Evolutionary conservation across 2,329 filamentous ascomycete genomes (phyloP).

Genomic region (Chaetomium olivaceum): DNA sequence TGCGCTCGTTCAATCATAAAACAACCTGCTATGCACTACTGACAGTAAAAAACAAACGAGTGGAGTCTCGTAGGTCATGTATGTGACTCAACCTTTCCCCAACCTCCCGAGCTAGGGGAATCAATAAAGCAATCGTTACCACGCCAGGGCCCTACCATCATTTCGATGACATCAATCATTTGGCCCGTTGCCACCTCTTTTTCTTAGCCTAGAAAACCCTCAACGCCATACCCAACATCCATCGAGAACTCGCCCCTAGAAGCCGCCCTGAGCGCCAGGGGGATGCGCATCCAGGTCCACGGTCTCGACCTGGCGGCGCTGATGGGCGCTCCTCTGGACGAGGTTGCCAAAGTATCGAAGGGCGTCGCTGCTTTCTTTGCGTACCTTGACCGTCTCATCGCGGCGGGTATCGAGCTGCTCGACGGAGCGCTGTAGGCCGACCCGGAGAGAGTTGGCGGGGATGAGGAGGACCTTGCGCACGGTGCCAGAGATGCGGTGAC

Average conservation of each 20-base stretch:
- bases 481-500: conserved; percentile 77
- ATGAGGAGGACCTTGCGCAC: conserved; percentile 86
- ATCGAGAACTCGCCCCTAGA: conserved; percentile 1
- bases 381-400: conserved; percentile 80
- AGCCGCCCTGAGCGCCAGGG: conserved; percentile 16
- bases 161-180: neutral
- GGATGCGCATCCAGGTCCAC: conserved; percentile 59
- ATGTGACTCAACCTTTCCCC: neutral
- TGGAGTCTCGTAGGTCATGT: conserved; percentile 18
- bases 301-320: conserved; percentile 51
- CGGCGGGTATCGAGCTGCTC: conserved; percentile 78
- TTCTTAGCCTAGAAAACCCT: neutral
- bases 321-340: conserved; percentile 62
- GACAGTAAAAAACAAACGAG: conserved; percentile 18
- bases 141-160: neutral
- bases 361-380: conserved; percentile 81
- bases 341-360: conserved; percentile 89
- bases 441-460: conserved; percentile 82
- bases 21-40: neutral
- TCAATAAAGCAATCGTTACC: conserved; percentile 10
- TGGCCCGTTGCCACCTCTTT: conserved; percentile 5
- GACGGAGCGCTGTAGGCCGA: conserved; percentile 78
- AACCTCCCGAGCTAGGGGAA: conserved; percentile 6
- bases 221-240: conserved; percentile 5
- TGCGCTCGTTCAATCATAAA: neutral